A percentile compares a stretch with the other conserved stretches of the same genome.
phyloP scores from a whole-genome alignment of 2,329 filamentous ascomycete genomes.

The Magnaporthiopsis rhizophila region DNA sequence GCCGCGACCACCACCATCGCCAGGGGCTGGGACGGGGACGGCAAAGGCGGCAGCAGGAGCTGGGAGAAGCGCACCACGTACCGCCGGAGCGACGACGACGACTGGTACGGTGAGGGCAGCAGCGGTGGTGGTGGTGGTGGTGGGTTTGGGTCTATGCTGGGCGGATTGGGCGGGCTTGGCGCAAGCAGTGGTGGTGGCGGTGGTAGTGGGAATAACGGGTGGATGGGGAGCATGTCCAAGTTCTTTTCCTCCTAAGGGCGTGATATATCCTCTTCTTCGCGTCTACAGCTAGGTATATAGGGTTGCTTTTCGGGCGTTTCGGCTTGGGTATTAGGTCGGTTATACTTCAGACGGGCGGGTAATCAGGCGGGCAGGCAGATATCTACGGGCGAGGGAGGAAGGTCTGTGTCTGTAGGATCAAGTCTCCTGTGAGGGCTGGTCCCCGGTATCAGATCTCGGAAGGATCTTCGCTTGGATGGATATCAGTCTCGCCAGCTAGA shows the following conservation, averaged over 20 bases:
- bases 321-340: not conserved
- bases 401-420: no score
- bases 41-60: slow-evolving; percentile 14
- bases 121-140: no score
- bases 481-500: not conserved
- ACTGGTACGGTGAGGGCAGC: slow-evolving; percentile 17
- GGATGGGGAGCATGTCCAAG: slow-evolving; percentile 11
- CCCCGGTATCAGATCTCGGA: no score
- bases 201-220: slow-evolving; percentile 20
- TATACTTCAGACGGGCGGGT: not conserved
- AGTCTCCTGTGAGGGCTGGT: no score
- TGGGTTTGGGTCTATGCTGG: slow-evolving; percentile 8
- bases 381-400: no score
- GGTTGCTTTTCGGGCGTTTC: not conserved
- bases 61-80: slow-evolving; percentile 32
- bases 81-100: slow-evolving; percentile 17
- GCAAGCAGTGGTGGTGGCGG: slow-evolving; percentile 10
- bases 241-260: slow-evolving; percentile 10
- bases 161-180: slow-evolving; percentile 10
- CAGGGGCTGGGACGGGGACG: slow-evolving; percentile 22
- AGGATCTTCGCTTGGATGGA: no score
- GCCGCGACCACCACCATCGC: slow-evolving; percentile 22
- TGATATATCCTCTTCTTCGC: not conserved
- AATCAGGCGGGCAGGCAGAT: no score
- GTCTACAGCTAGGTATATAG: not conserved